Conservation (phyloP, 2,329 filamentous ascomycete species). For the Cryphonectria japonica region DNA sequence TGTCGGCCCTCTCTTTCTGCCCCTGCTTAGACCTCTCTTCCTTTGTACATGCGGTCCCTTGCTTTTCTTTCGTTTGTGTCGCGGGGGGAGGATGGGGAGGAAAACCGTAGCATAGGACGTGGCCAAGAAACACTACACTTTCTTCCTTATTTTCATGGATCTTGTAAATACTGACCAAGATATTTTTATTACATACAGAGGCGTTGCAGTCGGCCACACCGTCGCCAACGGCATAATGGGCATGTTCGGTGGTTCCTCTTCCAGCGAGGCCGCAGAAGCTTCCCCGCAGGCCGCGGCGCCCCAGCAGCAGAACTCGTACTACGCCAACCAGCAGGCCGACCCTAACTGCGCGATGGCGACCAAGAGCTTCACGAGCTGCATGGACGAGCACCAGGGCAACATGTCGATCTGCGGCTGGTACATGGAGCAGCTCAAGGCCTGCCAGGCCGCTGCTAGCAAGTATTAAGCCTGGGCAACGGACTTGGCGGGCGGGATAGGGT, state of each 20-base stretch:
- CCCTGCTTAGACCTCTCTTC: not conserved
- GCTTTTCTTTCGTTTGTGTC: not conserved
- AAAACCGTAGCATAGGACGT: not conserved
- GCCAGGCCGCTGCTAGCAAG: conserved; percentile 74
- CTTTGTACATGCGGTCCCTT: not conserved
- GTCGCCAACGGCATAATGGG: conserved; percentile 94
- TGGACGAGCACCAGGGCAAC: conserved; percentile 93
- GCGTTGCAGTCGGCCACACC: conserved; percentile 93
- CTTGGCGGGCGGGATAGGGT: not conserved
- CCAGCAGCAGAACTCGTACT: conserved; percentile 56
- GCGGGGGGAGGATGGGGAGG: no score
- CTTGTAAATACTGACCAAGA: conserved; percentile 32
- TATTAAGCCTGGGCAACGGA: conserved; percentile 56
- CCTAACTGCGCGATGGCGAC: conserved; percentile 80
- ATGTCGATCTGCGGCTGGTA: conserved; percentile 98
- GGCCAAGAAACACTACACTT: not conserved
- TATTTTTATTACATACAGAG: conserved; percentile 55
- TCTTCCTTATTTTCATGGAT: not conserved
- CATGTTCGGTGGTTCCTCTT: conserved; percentile 77
- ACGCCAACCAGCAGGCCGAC: conserved; percentile 57
- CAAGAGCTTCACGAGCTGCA: conserved; percentile 88
- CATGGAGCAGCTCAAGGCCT: conserved; percentile 92
- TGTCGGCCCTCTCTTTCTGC: conserved; percentile 46
- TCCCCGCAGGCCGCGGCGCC: conserved; percentile 53
- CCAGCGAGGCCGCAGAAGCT: conserved; percentile 52